Evolutionary conservation across 2,329 filamentous ascomycete genomes (phyloP), one percentile per base, ranked within the genome.

Genomic region (Exophiala calicioides): DNA sequence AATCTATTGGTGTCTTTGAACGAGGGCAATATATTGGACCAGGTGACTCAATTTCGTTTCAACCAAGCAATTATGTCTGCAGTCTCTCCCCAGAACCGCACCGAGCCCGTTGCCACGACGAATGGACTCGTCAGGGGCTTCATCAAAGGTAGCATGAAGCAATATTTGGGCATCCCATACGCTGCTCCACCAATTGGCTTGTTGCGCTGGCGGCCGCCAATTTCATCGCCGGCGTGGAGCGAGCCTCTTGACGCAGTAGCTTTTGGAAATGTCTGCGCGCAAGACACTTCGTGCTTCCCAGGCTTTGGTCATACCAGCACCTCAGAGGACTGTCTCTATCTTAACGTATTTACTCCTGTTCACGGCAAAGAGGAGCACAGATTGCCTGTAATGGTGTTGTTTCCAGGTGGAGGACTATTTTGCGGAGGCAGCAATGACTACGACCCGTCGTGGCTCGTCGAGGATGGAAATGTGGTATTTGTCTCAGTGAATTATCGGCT

Each of bases 151-250:
- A n/a, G n/a, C n/a, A n/a, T n/a, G n/a, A n/a, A n/a, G n/a, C n/a
- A n/a, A n/a, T n/a, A n/a, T n/a, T 13, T 42, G 5, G 39, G 39
- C 8, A 33, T 32, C 8, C 80, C 78, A 0, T 83, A 76, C 59
- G 79, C 79, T 2, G 74, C 77, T 50, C 71, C 78, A 21, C 78
- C 78, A 1, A 63, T 73, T 18, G 45, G 39, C 5, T 19, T 8
- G 15, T 24, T 44, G n/a, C 38, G 45, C 6, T 43, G 30, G 18
- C 29, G 32, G 12, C 24, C 26, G 13, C 45, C 45, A n/a, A 13
- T 33, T 8, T 13, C 39, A 9, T 29, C 27, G 7, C 7, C 15
- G 3, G 12, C 5, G 8, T 42, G 27, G 29, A 5, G 2, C 1
- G 27, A 42, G 39, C n/a, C 39, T 7, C 27, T 32, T 8, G 39